Conservation (phyloP, 1,284 basidiomycete species). For the Pseudozyma tsukubaensis region DNA sequence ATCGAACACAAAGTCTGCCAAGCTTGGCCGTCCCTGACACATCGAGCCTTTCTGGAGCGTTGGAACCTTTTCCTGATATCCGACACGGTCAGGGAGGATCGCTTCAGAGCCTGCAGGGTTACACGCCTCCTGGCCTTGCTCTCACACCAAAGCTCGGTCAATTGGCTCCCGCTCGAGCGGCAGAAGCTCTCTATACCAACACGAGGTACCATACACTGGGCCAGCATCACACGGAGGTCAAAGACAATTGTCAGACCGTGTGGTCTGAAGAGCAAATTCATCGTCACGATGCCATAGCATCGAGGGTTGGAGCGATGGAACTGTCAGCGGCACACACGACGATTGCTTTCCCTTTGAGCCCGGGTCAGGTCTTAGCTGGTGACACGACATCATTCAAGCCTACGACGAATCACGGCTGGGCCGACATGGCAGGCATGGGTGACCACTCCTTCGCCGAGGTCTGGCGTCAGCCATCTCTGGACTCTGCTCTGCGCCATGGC, state of each 20-base stretch:
- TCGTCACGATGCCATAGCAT: slow-evolving; percentile 1
- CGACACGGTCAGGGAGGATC: not conserved
- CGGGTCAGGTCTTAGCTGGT: not conserved
- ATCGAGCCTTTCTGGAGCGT: not conserved
- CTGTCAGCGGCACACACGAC: slow-evolving; percentile 1
- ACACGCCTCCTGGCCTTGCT: too few relatives aligned
- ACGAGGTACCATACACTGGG: not conserved
- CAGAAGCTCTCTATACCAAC: too few relatives aligned
- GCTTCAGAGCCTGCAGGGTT: too few relatives aligned
- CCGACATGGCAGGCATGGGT: not conserved
- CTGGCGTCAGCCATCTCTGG: not conserved
- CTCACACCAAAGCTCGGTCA: too few relatives aligned
- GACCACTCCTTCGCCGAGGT: not conserved
- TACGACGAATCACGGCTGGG: not conserved
- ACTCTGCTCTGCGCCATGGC: not conserved
- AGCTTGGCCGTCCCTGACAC: not conserved
- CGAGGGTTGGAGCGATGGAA: slow-evolving; percentile 7
- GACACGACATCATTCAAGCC: not conserved
- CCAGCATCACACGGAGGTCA: not conserved
- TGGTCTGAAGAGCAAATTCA: not conserved
- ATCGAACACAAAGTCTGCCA: slow-evolving; percentile 5
- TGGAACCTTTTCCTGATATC: not conserved
- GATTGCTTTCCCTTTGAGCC: not conserved
- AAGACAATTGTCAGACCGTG: too few relatives aligned
- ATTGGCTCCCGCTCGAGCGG: too few relatives aligned